Conservation (phyloP, 495 filamentous ascomycete genomes). For the Letharia lupina region DNA sequence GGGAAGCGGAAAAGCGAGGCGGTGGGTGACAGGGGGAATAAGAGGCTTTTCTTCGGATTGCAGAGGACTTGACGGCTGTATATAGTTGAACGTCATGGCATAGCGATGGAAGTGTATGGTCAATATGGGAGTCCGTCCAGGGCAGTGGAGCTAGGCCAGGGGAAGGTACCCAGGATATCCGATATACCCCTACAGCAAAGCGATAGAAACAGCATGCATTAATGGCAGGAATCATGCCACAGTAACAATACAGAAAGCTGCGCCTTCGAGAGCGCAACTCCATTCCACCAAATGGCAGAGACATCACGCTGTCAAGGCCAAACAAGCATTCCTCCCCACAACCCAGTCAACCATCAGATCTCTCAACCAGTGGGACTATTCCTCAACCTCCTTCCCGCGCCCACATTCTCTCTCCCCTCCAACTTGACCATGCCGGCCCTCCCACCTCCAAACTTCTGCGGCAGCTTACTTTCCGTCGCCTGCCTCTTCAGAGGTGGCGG, state of each 20-base stretch:
- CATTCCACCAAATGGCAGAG: neutral
- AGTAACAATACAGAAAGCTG: neutral
- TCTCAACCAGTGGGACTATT: slow-evolving; percentile 24
- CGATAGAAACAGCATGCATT: neutral
- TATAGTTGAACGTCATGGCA: neutral
- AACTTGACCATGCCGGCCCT: slow-evolving; percentile 20
- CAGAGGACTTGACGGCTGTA: slow-evolving; percentile 1
- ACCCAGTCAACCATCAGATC: neutral
- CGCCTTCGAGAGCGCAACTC: neutral
- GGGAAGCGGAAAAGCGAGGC: slow-evolving; percentile 20
- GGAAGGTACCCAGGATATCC: neutral
- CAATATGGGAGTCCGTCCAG: neutral
- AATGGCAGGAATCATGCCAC: neutral
- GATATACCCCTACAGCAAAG: neutral
- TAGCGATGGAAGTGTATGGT: slow-evolving; percentile 26
- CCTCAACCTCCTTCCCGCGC: slow-evolving; percentile 27
- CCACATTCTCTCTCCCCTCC: slow-evolving; percentile 26
- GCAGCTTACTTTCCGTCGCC: slow-evolving; percentile 28
- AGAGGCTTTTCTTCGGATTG: slow-evolving; percentile 42
- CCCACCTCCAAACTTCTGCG: slow-evolving; percentile 20
- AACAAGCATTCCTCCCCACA: slow-evolving; percentile 11
- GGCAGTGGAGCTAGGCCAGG: neutral
- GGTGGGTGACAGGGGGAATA: slow-evolving; percentile 15
- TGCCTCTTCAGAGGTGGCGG: slow-evolving; percentile 27
- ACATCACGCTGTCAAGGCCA: neutral